Evolutionary conservation across 805 yeast genomes (phyloP).

Genomic region (Kuraishia ogatae): DNA sequence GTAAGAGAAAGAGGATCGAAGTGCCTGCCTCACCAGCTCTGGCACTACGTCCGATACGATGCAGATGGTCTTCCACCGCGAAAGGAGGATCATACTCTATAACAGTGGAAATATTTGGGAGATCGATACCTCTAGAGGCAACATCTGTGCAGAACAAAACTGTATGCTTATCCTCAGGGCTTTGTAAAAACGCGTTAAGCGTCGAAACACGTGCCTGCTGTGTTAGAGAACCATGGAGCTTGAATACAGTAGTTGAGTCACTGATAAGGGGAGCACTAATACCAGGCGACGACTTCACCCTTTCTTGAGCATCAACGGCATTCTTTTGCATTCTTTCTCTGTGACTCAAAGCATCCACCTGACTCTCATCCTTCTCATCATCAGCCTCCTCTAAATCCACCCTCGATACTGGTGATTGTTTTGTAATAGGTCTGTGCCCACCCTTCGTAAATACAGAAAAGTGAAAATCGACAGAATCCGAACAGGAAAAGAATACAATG

Average conservation of each 20-base stretch:
- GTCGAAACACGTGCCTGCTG: slow-evolving; percentile 82
- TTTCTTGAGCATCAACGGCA: slow-evolving; percentile 16
- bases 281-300: slow-evolving; percentile 25
- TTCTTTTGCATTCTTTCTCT: slow-evolving; percentile 12
- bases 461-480: slow-evolving; percentile 96
- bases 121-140: slow-evolving; percentile 93
- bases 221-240: slow-evolving; percentile 84
- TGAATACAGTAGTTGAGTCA: slow-evolving; percentile 38
- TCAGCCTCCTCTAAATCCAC: slow-evolving; percentile 17
- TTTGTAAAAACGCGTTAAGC: slow-evolving; percentile 47
- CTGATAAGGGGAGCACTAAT: slow-evolving; percentile 46
- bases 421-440: slow-evolving; percentile 29
- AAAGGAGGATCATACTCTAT: slow-evolving; percentile 95
- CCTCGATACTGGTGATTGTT: slow-evolving; percentile 20
- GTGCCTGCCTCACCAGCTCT: slow-evolving; percentile 88
- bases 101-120: slow-evolving; percentile 79
- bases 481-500: slow-evolving; percentile 85
- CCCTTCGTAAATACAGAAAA: slow-evolving; percentile 61
- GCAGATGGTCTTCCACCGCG: slow-evolving; percentile 88
- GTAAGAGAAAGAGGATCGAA: slow-evolving; percentile 71
- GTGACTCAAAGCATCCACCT: slow-evolving; percentile 4
- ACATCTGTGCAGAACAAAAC: slow-evolving; percentile 93
- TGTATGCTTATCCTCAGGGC: slow-evolving; percentile 36
- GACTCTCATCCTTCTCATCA: slow-evolving; percentile 5
- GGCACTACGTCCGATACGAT: slow-evolving; percentile 96